Conservation (phyloP, 2,329 filamentous ascomycete genomes). For the Talaromyces albobiverticillius region DNA sequence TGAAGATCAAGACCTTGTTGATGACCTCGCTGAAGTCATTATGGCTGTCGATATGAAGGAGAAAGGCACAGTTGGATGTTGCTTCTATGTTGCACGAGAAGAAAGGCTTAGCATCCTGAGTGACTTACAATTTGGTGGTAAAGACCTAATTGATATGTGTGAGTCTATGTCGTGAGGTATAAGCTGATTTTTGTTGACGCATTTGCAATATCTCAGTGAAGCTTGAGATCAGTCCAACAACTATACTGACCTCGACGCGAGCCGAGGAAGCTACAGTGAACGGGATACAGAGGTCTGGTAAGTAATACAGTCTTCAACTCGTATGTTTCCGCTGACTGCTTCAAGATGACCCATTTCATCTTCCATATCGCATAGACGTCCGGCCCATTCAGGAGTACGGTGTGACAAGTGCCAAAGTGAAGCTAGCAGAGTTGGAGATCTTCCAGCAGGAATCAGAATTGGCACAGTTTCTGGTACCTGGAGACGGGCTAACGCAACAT, state of each 20-base stretch:
- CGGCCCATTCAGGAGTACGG: constrained; percentile 71
- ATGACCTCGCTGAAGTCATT: constrained; percentile 65
- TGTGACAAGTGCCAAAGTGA: constrained; percentile 63
- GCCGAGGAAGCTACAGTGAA: constrained; percentile 44
- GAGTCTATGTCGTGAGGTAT: constrained; percentile 17
- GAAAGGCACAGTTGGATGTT: constrained; percentile 73
- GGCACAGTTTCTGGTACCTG: constrained; percentile 61
- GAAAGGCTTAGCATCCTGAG: constrained; percentile 73
- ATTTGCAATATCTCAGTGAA: constrained; percentile 42
- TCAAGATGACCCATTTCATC: constrained; percentile 48
- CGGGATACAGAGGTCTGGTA: constrained; percentile 38
- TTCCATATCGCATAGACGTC: constrained; percentile 63
- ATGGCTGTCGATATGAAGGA: constrained; percentile 76
- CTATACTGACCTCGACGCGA: constrained; percentile 57
- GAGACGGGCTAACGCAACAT: constrained; percentile 48
- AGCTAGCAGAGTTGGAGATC: constrained; percentile 59
- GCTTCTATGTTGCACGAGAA: constrained; percentile 72
- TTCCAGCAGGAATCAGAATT: constrained; percentile 47
- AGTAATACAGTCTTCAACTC: not conserved
- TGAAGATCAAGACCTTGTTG: constrained; percentile 24
- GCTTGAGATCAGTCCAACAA: constrained; percentile 59
- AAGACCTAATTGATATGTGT: constrained; percentile 64
- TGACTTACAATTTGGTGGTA: constrained; percentile 67
- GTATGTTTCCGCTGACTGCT: not conserved
- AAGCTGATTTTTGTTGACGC: constrained; percentile 20